phyloP scores from a whole-genome alignment of 768 basidiomycete species.

The Tylopilus rubrobrunneus region DNA sequence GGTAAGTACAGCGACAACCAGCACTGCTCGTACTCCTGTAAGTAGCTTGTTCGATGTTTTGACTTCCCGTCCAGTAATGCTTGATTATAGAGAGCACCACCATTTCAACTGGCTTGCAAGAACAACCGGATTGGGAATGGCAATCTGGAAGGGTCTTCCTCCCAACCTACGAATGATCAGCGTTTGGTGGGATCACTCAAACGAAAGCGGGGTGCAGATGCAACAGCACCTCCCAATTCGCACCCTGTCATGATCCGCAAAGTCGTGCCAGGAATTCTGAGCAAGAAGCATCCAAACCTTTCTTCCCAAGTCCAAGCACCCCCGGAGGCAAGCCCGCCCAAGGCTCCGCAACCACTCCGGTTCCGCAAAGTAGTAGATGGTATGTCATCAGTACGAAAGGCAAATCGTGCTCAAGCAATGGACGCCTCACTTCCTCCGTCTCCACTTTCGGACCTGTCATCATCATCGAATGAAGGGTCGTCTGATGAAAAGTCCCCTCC shows the following conservation, averaged over 20 bases:
- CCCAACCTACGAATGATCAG: conserved; percentile 7
- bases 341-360: conserved; percentile 28
- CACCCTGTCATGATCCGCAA: conserved; percentile 33
- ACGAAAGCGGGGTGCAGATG: conserved; percentile 26
- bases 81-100: conserved; percentile 6
- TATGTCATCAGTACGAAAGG: conserved; percentile 29
- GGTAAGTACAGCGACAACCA: conserved; percentile 5
- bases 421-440: conserved; percentile 6
- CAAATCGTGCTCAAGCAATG: conserved; percentile 8
- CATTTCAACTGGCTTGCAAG: conserved; percentile 10
- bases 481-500: conserved; percentile 1
- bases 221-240: conserved; percentile 15
- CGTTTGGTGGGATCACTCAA: conserved; percentile 25
- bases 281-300: conserved; percentile 26
- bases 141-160: conserved; percentile 7
- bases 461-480: conserved; percentile 18
- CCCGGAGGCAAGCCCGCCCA: conserved; percentile 17
- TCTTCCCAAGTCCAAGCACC: conserved; percentile 10
- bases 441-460: conserved; percentile 25
- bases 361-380: conserved; percentile 40
- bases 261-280: conserved; percentile 35
- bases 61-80: neutral
- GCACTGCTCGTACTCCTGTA: conserved; percentile 14
- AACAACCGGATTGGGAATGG: conserved; percentile 7
- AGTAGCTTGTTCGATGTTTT: conserved; percentile 1